phyloP scores from a whole-genome alignment of 805 yeast genomes.

The Cyberlindnera saturnus region DNA sequence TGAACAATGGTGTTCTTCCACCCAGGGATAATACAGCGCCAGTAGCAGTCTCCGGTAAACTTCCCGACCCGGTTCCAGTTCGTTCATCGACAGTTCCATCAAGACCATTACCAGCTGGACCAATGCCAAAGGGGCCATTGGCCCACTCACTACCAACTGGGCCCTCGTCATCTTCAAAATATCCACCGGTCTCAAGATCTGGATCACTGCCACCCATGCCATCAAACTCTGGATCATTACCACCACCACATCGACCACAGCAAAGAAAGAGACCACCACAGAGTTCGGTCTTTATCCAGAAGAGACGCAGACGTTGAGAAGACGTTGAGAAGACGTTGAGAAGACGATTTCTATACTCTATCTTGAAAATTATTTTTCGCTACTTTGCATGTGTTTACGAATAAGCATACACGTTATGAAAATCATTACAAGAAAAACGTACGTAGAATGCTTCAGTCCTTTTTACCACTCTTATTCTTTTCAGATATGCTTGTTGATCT shows the following conservation, averaged over 20 bases:
- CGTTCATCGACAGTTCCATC: background rate
- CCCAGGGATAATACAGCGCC: background rate
- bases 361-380: background rate
- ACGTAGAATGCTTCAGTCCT: slow-evolving; percentile 3
- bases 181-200: slow-evolving; percentile 9
- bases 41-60: background rate
- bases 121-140: background rate
- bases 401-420: too few relatives aligned
- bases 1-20: background rate
- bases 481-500: background rate
- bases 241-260: slow-evolving; percentile 1
- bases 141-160: background rate
- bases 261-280: slow-evolving; percentile 8
- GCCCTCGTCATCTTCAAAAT: background rate
- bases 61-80: background rate
- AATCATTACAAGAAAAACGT: too few relatives aligned
- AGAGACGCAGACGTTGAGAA: slow-evolving; percentile 4
- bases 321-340: slow-evolving; percentile 1
- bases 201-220: slow-evolving; percentile 13
- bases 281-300: slow-evolving; percentile 6
- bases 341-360: background rate
- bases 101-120: background rate
- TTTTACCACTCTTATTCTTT: slow-evolving; percentile 3
- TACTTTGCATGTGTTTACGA: too few relatives aligned
- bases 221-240: slow-evolving; percentile 2